These are phyloP conservation scores for Tetrastigma voinierianum DNA, from an alignment of 164 flowering plant species.

Conservation along the genomic window DNA sequence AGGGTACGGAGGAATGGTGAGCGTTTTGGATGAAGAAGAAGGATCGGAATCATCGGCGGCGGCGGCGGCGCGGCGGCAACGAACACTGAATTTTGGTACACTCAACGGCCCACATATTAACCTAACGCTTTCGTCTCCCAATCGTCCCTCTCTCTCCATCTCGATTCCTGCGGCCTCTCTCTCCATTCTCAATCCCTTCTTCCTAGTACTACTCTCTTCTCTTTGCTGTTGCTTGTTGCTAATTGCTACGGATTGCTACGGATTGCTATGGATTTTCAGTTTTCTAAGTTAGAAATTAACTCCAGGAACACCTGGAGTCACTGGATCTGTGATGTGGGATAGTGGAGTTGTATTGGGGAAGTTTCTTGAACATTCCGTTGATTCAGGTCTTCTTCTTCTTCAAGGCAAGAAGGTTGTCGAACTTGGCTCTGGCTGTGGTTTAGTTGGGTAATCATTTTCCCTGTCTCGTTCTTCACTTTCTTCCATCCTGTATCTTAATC, in stretches of 20 bases:
- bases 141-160: constrained; percentile 58
- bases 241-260: too few species aligned
- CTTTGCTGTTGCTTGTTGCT: background rate
- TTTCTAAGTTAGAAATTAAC: background rate
- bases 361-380: constrained; percentile 84
- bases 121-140: constrained; percentile 75
- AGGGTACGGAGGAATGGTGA: constrained; percentile 44
- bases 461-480: background rate
- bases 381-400: constrained; percentile 52
- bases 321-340: constrained; percentile 97
- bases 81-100: constrained; percentile 82
- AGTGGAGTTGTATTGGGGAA: constrained; percentile 86
- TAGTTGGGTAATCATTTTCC: constrained; percentile 63
- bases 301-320: constrained; percentile 79
- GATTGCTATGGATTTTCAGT: background rate
- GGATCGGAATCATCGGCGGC: constrained; percentile 13
- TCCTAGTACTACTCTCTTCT: constrained; percentile 39
- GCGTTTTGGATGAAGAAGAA: constrained; percentile 34
- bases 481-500: background rate
- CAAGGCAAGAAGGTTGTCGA: constrained; percentile 75
- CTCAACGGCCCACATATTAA: constrained; percentile 70
- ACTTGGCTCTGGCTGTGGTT: constrained; percentile 92
- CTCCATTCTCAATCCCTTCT: constrained; percentile 80
- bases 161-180: constrained; percentile 83
- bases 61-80: constrained; percentile 75